Evolutionary conservation across 2,329 filamentous ascomycete species (phyloP).

Genomic region (Colletotrichum orchidophilum): DNA sequence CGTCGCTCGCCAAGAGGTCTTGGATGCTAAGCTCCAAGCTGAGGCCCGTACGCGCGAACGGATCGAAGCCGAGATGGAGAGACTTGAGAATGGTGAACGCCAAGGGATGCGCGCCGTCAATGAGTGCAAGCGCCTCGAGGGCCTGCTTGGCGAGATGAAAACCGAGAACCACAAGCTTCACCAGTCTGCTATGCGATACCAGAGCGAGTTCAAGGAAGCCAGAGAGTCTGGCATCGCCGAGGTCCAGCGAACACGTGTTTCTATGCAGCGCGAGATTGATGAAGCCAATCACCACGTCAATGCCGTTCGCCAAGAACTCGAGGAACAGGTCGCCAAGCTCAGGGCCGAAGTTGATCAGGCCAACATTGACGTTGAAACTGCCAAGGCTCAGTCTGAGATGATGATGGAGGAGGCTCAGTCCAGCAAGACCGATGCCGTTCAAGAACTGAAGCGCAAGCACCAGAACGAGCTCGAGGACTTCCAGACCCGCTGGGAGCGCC

Average conservation of each 20-base stretch:
- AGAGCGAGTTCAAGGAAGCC: constrained; percentile 86
- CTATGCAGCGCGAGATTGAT: constrained; percentile 85
- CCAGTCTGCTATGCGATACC: constrained; percentile 72
- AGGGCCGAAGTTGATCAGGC: constrained; percentile 81
- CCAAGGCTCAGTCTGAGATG: constrained; percentile 83
- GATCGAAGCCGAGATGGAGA: constrained; percentile 72
- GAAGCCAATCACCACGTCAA: constrained; percentile 87
- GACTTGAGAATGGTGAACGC: constrained; percentile 71
- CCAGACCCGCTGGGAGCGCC: constrained; percentile 77
- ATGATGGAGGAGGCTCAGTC: constrained; percentile 83
- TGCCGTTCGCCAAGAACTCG: constrained; percentile 81
- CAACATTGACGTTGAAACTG: constrained; percentile 81
- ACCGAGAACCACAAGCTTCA: constrained; percentile 79
- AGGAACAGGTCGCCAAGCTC: constrained; percentile 78
- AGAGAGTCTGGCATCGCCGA: constrained; percentile 82
- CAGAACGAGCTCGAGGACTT: constrained; percentile 78
- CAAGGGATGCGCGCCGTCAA: constrained; percentile 71
- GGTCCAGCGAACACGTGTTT: constrained; percentile 80
- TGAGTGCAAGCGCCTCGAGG: constrained; percentile 70
- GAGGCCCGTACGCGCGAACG: constrained; percentile 77
- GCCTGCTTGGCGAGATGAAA: constrained; percentile 63
- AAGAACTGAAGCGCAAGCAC: constrained; percentile 65
- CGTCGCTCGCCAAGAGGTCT: constrained; percentile 80
- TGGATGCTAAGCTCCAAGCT: constrained; percentile 80
- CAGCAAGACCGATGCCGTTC: constrained; percentile 67